Percentiles rank a stretch among this genome's conserved stretches.
phyloP scores from a whole-genome alignment of 805 yeast species.

The Candida michaelii region DNA sequence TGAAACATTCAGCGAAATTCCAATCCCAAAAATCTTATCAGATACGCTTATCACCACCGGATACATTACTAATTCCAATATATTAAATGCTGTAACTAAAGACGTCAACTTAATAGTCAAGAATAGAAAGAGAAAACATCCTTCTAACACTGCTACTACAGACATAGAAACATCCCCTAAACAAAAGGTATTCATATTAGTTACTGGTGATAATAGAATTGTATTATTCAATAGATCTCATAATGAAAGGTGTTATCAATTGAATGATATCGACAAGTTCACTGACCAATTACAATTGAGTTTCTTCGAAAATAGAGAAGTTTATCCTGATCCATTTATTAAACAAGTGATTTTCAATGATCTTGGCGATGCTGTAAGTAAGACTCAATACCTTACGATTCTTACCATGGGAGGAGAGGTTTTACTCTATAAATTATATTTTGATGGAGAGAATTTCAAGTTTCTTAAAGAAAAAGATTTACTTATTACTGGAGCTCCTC shows the following conservation, averaged over 20 bases:
- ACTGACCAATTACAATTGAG: constrained; percentile 44
- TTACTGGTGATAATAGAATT: constrained; percentile 75
- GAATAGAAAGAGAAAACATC: constrained; percentile 28
- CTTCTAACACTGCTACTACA: constrained; percentile 3
- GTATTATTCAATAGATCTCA: constrained; percentile 60
- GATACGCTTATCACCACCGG: constrained; percentile 68
- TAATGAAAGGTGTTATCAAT: constrained; percentile 53
- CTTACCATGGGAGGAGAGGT: constrained; percentile 83
- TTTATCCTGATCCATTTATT: constrained; percentile 69
- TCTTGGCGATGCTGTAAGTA: constrained; percentile 56
- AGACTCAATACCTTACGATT: constrained; percentile 66
- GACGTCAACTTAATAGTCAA: constrained; percentile 25
- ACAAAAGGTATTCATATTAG: constrained; percentile 56
- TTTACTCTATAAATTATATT: constrained; percentile 59
- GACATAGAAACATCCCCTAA: constrained; percentile 21
- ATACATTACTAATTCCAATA: constrained; percentile 51
- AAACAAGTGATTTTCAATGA: constrained; percentile 64
- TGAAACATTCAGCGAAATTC: constrained; percentile 32
- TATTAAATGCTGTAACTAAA: constrained; percentile 31
- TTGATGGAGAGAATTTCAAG: constrained; percentile 44
- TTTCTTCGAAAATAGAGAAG: constrained; percentile 49
- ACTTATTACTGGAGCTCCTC: constrained; percentile 73
- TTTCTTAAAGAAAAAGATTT: constrained; percentile 46
- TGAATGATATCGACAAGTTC: constrained; percentile 48
- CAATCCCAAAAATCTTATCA: constrained; percentile 39